Base-by-base conservation (phyloP, 495 filamentous ascomycete genomes). In the Hyaloscypha bicolor region DNA sequence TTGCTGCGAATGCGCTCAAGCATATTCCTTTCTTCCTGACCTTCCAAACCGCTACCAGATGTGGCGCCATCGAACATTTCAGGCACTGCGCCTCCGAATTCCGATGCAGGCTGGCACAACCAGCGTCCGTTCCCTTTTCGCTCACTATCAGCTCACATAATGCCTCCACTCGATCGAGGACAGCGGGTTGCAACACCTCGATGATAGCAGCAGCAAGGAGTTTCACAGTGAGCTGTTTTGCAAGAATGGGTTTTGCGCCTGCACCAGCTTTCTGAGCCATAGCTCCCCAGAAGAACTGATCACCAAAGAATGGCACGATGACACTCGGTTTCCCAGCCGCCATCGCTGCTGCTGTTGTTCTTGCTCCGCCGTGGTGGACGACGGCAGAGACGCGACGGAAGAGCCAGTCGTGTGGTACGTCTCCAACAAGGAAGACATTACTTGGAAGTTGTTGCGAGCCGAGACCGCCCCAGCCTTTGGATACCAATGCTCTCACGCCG, bases 321-420 rank as follows among this genome's bases (percentile, higher is more conserved):
- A 88, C 85, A 19, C 84, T 89, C 30, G 88, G 87, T 65, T 81
- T 83, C 0, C 86, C 87, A 55, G 80, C 83, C 68, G 84, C 83
- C 37, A 90, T 80, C 22, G 85, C 85, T 22, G 85, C 86, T 5
- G 87, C 88, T 6, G 88, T 89, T 1, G 88, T 90, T 2, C 87
- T 88, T 2, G 87, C 88, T 1, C 87, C 87, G 12, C 87, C 87
- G 67, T 90, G 87, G 63, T 89, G 87, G 5, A 90, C 82, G 25
- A 87, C 86, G 6, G 83, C 83, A 22, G 78, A 76, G 14, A 89
- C 82, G n/a, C 77, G 78, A 4, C 85, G 82, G 59, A 90, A 90
- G 16, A 90, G 78, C 87, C 87, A 90, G 76, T 90, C 87, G 81
- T 86, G 86, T 0, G 91, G 91, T 60, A 83, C 81, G 68, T 89